phyloP scores from a whole-genome alignment of 345 rosid species.

The Arabidopsis suecica region DNA sequence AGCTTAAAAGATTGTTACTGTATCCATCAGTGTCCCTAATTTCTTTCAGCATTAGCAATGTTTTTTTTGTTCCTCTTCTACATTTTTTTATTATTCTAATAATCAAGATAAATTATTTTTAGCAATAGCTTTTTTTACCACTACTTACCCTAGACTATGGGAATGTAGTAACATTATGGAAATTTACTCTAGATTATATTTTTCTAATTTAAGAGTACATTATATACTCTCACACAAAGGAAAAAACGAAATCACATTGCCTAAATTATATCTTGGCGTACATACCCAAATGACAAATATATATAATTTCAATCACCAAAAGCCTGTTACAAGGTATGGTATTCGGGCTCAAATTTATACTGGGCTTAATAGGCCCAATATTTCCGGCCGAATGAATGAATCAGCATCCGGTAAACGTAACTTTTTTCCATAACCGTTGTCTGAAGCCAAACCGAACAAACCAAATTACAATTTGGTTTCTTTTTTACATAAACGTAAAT shows the following conservation, averaged over 20 bases:
- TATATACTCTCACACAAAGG: too few species aligned
- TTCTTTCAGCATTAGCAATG: background rate
- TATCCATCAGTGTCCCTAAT: slow-evolving; percentile 27
- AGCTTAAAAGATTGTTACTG: slow-evolving; percentile 24
- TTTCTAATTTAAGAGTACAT: too few species aligned
- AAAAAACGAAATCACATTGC: too few species aligned
- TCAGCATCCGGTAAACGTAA: background rate
- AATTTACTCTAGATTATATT: too few species aligned
- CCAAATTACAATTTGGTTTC: background rate
- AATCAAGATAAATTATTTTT: too few species aligned
- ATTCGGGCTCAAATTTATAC: background rate
- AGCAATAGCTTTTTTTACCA: too few species aligned
- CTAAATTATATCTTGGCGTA: too few species aligned
- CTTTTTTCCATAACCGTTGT: background rate
- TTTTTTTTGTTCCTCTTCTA: background rate
- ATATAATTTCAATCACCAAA: background rate
- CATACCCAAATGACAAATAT: background rate
- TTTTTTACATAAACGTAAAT: background rate
- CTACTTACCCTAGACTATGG: too few species aligned
- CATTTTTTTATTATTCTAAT: too few species aligned
- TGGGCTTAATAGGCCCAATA: slow-evolving; percentile 11
- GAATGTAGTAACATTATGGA: too few species aligned
- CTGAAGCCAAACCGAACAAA: background rate
- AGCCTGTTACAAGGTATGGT: background rate
- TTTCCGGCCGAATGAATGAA: background rate